phyloP scores from a whole-genome alignment of 192 early-diverging fungal species.

The Podila epigama region DNA sequence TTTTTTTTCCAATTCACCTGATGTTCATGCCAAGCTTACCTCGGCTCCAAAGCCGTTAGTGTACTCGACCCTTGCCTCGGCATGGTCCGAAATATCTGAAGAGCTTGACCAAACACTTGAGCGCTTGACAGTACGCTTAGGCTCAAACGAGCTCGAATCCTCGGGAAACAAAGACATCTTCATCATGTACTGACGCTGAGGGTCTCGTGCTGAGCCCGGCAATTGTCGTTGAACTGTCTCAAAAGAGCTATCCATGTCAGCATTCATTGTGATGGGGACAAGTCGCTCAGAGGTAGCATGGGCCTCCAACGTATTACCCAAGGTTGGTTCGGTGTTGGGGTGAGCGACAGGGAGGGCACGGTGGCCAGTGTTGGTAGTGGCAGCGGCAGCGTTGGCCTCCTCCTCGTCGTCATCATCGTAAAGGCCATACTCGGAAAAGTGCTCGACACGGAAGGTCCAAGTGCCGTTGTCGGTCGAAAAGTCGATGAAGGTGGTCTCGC shows the following conservation, averaged over 20 bases:
- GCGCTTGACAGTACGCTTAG: constrained; percentile 25
- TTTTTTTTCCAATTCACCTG: not conserved
- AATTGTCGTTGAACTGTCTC: not conserved
- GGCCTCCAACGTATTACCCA: not conserved
- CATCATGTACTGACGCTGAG: constrained; percentile 41
- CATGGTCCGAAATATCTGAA: constrained; percentile 15
- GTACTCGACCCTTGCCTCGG: not conserved
- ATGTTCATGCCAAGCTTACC: constrained; percentile 43
- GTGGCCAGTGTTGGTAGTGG: not conserved
- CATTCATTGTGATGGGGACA: not conserved
- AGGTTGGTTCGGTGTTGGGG: not conserved
- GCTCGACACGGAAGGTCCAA: constrained; percentile 94
- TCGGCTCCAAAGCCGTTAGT: constrained; percentile 38
- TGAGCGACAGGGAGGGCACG: not conserved
- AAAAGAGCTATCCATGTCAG: not conserved
- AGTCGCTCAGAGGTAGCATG: not conserved
- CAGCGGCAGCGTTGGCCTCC: constrained; percentile 27
- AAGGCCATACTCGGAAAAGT: constrained; percentile 85
- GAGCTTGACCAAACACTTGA: constrained; percentile 30
- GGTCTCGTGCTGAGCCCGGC: constrained; percentile 10
- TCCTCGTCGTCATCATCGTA: constrained; percentile 72
- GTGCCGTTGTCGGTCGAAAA: constrained; percentile 75
- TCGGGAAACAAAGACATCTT: constrained; percentile 19
- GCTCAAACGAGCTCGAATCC: not conserved
- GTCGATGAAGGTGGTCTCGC: constrained; percentile 81